Evolutionary conservation across 306 rosid species (phyloP).

Genomic region (Notholithocarpus densiflorus): DNA sequence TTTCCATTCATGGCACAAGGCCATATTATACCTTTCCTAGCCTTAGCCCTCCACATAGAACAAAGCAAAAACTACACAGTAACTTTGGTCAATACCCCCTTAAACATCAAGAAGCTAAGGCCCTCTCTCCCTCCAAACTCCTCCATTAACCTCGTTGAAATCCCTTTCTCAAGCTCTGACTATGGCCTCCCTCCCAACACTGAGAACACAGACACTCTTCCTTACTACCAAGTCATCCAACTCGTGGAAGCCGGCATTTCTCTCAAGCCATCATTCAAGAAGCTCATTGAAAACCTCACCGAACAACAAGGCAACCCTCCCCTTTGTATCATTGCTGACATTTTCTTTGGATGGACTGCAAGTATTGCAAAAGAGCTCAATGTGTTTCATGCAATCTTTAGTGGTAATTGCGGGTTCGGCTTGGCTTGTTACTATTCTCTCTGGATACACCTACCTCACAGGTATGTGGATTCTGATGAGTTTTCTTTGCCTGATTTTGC

Average conservation of each 20-base stretch:
- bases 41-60: constrained; percentile 47
- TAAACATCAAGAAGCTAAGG: constrained; percentile 38
- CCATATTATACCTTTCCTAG: constrained; percentile 61
- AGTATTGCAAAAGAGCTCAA: constrained; percentile 45
- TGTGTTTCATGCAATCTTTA: constrained; percentile 46
- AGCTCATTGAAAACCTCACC: constrained; percentile 23
- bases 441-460: constrained; percentile 62
- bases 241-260: constrained; percentile 51
- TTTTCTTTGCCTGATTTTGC: constrained; percentile 54
- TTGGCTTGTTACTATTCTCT: constrained; percentile 62
- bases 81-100: constrained; percentile 45
- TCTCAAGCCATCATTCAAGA: constrained; percentile 29
- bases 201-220: constrained; percentile 56
- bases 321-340: constrained; percentile 47
- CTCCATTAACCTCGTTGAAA: constrained; percentile 34
- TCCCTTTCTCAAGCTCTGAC: constrained; percentile 46
- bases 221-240: constrained; percentile 49
- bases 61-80: constrained; percentile 16
- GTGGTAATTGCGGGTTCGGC: constrained; percentile 42
- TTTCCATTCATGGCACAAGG: constrained; percentile 79
- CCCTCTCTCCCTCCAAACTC: constrained; percentile 49
- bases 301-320: constrained; percentile 3
- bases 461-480: constrained; percentile 4
- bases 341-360: constrained; percentile 71
- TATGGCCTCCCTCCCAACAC: constrained; percentile 54